Percentiles rank a stretch among this genome's conserved stretches.
phyloP scores from a whole-genome alignment of 2,329 filamentous ascomycete genomes.

The Mycosphaerella arachidis region DNA sequence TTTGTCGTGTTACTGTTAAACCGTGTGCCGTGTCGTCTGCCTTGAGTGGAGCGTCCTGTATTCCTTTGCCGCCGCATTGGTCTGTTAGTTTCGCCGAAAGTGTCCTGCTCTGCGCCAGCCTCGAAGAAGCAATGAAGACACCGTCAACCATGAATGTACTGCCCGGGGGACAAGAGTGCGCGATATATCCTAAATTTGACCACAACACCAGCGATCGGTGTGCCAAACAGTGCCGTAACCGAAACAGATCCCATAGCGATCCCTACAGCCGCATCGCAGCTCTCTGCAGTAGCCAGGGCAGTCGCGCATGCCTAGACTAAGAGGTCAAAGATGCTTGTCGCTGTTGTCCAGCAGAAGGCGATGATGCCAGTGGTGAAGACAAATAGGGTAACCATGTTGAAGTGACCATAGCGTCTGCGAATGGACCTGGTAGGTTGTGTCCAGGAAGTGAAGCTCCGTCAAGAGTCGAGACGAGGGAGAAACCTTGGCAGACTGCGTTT shows the following conservation, averaged over 20 bases:
- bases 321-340: conserved; percentile 20
- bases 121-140: not conserved
- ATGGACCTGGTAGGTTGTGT: conserved; percentile 37
- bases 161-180: conserved; percentile 12
- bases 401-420: conserved; percentile 40
- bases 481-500: conserved; percentile 28
- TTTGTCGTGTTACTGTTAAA: too few relatives aligned
- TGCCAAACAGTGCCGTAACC: conserved; percentile 32
- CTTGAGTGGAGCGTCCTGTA: too few relatives aligned
- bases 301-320: conserved; percentile 37
- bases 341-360: conserved; percentile 33
- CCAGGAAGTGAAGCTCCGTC: conserved; percentile 41
- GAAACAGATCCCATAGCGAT: conserved; percentile 40
- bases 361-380: conserved; percentile 34
- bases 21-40: too few relatives aligned
- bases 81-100: not conserved
- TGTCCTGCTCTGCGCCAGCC: not conserved
- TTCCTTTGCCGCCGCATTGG: too few relatives aligned
- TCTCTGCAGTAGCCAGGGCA: conserved; percentile 37
- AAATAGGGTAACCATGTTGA: conserved; percentile 39
- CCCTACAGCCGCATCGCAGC: conserved; percentile 43
- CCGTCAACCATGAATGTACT: conserved; percentile 10
- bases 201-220: conserved; percentile 17
- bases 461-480: conserved; percentile 36
- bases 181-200: conserved; percentile 14